Base-by-base conservation (phyloP, 148 eudicot species). In the Beta vulgaris region DNA sequence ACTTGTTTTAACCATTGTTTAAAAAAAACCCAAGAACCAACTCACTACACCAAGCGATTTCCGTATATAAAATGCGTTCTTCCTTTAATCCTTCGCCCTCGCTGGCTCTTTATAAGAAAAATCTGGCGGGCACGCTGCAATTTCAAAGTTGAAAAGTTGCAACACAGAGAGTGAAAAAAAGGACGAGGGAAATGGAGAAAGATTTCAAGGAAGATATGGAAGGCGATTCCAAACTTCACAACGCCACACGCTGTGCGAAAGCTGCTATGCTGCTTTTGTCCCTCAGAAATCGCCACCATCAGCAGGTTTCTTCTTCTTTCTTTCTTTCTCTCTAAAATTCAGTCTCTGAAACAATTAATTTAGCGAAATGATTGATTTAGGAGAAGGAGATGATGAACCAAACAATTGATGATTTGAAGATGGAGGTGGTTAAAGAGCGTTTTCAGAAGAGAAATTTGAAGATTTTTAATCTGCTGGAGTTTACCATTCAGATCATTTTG, bases 251-350 rank as follows among this genome's bases (percentile, higher is more conserved):
- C 23, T 79, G 78, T 46, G 83, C 85, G 0, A 83, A 69, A 79
- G 85, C 85, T 8, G 78, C 83, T 1, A 68, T 79, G 70, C 71
- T 82, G 37, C 77, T 82, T 2, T 77, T 68, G 26, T 73, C 77
- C 4, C 68, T 82, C 32, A 51, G 48, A 53, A 13, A 61, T 42
- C 63, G 66, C 40, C 40, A 39, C 26, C 53, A 72, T 25, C 60
- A 40, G 4, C 55, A 69, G 79, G 79, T 77, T 59, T 31, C 36
- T 28, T 29, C 57, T 5, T 72, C 60, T 44, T 59, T 62, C 64
- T 32, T 55, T 66, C 39, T 71, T 35, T 67, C n/a, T 76, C 69
- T 36, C 49, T 44, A 37, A 43, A 23, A 67, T 28, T 49, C 26
- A 9, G 21, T 19, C 34, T 63, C 54, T 68, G 68, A 75, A 49